A percentile compares a stretch with the other conserved stretches of the same genome.
Evolutionary conservation across 1,139 yeast species (phyloP).

Genomic region (Candida frijolesensis): DNA sequence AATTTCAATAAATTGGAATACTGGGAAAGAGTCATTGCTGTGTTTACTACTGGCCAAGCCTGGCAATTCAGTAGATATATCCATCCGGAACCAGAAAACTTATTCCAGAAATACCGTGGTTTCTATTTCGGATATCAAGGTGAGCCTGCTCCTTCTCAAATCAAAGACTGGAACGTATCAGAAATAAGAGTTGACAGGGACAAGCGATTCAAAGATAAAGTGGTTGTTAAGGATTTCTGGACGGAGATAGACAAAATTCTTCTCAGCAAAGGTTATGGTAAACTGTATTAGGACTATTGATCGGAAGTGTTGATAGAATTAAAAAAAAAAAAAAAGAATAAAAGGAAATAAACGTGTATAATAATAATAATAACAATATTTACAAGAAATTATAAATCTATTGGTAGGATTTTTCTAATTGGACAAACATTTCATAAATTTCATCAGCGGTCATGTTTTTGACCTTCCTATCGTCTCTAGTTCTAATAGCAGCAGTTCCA

Average conservation of each 20-base stretch:
- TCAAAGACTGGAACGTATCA: constrained; percentile 87
- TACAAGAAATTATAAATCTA: constrained; percentile 15
- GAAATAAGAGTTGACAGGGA: constrained; percentile 77
- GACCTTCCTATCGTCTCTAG: constrained; percentile 56
- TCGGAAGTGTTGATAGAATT: background rate
- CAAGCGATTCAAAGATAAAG: constrained; percentile 85
- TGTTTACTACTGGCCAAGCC: constrained; percentile 93
- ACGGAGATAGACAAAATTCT: constrained; percentile 66
- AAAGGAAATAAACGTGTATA: constrained; percentile 3
- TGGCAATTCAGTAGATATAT: constrained; percentile 95
- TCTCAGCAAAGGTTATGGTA: constrained; percentile 46
- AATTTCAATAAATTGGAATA: constrained; percentile 92
- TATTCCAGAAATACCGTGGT: constrained; percentile 86
- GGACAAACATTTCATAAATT: constrained; percentile 49
- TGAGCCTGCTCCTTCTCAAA: constrained; percentile 74
- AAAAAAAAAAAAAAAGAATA: background rate
- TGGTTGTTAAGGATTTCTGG: constrained; percentile 87
- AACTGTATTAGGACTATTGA: constrained; percentile 7
- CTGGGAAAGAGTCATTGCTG: constrained; percentile 95
- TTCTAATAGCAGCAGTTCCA: constrained; percentile 65
- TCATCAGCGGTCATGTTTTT: constrained; percentile 47
- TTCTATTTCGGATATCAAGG: constrained; percentile 76
- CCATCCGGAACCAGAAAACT: constrained; percentile 74
- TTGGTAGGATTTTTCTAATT: constrained; percentile 49
- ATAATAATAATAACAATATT: constrained; percentile 8